Base-by-base conservation (phyloP, 768 basidiomycete genomes). In the Tylopilus rubrobrunneus region DNA sequence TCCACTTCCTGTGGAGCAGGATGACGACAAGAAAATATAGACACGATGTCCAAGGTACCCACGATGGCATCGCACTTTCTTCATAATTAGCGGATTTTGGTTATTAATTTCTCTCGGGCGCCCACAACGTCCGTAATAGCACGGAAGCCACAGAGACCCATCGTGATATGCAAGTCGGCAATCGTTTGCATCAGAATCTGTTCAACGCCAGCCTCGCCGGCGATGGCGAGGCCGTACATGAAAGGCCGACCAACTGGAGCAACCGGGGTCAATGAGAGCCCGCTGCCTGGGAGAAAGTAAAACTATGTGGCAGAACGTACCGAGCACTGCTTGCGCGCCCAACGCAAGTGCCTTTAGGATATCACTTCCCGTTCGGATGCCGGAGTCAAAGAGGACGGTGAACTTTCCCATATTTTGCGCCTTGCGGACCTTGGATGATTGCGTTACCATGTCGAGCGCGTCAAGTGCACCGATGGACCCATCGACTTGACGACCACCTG, bases 401-500 rank as follows among this genome's bases (percentile, higher is more conserved):
- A 91, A 68, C 52, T 79, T 80, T 1, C 86, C 86, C 14, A 75
- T 67, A 6, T 65, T 65, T 62, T 89, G 86, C 0, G 86, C 85
- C 5, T 70, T 73, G 47, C 71, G 73, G 53, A 89, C 72, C 51
- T 78, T 80, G 21, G 76, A 68, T 0, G 87, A 90, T 46, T 78
- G 75, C 71, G 79, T 83, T 60, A 92, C 86, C 43, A 71, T 73
- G 53, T 84, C 83, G 14, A 92, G 80, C 4, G 86, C 85, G 57
- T 81, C 82, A 14, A 92, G 71, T 1, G 90, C 83, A 0, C 84
- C 80, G 21, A 92, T 81, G 3, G 85, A 85, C 5, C 91, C 90
- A 66, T 95, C 92, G 7, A 89, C 74, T 63, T 89, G 86, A 21
- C 87, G 78, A 5, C 85, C 86, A 31, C 87, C 86, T 87, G 31